A percentile compares a stretch with the other conserved stretches of the same genome.
Evolutionary conservation across 805 yeast species (phyloP).

Genomic region (Candida namnaoensis): DNA sequence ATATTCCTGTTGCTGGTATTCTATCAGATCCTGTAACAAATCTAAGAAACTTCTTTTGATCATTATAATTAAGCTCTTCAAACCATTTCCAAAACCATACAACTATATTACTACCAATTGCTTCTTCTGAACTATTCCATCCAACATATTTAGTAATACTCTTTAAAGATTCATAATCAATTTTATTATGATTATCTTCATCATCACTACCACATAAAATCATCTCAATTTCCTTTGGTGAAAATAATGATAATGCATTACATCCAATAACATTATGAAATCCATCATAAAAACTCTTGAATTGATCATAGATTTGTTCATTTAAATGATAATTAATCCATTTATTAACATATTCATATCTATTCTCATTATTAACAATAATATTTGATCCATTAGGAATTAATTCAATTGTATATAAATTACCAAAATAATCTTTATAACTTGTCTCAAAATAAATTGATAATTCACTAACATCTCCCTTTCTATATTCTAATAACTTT

Average conservation of each 20-base stretch:
- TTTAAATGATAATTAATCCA: slow-evolving; percentile 57
- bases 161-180: slow-evolving; percentile 59
- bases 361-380: slow-evolving; percentile 51
- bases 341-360: slow-evolving; percentile 48
- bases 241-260: slow-evolving; percentile 69
- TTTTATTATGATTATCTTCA: slow-evolving; percentile 41
- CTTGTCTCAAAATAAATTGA: slow-evolving; percentile 56
- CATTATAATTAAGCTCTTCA: slow-evolving; percentile 28
- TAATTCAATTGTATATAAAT: slow-evolving; percentile 36
- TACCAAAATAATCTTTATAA: slow-evolving; percentile 40
- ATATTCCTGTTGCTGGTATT: slow-evolving; percentile 87
- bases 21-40: slow-evolving; percentile 91
- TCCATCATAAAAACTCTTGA: slow-evolving; percentile 57
- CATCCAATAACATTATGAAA: slow-evolving; percentile 74
- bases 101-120: slow-evolving; percentile 33
- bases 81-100: slow-evolving; percentile 87
- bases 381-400: slow-evolving; percentile 47
- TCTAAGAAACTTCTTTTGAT: slow-evolving; percentile 55
- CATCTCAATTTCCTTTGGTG: slow-evolving; percentile 74
- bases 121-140: slow-evolving; percentile 36
- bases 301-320: slow-evolving; percentile 41
- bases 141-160: slow-evolving; percentile 71
- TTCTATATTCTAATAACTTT: slow-evolving; percentile 34
- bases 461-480: slow-evolving; percentile 36
- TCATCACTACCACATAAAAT: slow-evolving; percentile 54